phyloP scores from a whole-genome alignment of 805 yeast genomes.

The Sugiyamaella lignohabitans region DNA sequence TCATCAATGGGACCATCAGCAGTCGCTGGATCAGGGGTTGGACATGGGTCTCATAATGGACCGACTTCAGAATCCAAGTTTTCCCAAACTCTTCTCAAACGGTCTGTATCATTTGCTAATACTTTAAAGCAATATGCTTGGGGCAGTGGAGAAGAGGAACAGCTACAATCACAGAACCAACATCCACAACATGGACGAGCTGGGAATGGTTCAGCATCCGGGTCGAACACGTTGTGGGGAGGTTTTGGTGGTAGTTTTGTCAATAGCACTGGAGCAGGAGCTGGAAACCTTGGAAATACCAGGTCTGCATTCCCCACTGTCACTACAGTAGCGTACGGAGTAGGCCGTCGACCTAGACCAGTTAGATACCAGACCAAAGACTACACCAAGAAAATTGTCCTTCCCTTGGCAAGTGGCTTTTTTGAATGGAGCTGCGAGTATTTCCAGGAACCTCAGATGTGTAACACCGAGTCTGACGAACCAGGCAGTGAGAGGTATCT shows the following conservation, averaged over 20 bases:
- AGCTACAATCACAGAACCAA: too few species aligned
- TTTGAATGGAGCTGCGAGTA: slow-evolving; percentile 60
- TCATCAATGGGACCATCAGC: not conserved
- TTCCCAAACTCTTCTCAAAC: slow-evolving; percentile 15
- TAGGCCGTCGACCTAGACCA: slow-evolving; percentile 26
- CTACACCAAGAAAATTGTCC: slow-evolving; percentile 18
- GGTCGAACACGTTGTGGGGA: not conserved
- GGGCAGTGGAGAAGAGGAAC: slow-evolving; percentile 7
- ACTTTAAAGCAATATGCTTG: slow-evolving; percentile 17
- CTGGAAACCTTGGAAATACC: too few species aligned
- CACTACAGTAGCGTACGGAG: slow-evolving; percentile 28
- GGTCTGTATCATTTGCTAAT: slow-evolving; percentile 25
- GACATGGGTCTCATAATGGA: not conserved
- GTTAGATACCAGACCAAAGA: slow-evolving; percentile 25
- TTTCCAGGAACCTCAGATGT: slow-evolving; percentile 94
- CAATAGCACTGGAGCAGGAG: too few species aligned
- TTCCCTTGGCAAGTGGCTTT: slow-evolving; percentile 33
- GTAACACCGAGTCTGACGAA: slow-evolving; percentile 75
- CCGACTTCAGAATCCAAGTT: slow-evolving; percentile 8
- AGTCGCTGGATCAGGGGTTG: too few species aligned
- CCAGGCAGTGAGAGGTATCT: slow-evolving; percentile 86
- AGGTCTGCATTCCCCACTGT: slow-evolving; percentile 17
- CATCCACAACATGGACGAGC: not conserved
- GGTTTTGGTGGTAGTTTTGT: too few species aligned
- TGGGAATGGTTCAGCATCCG: not conserved